A percentile compares a stretch with the other conserved stretches of the same genome.
These are phyloP conservation scores for Draba incana DNA, from an alignment of 345 rosid genomes.

Conservation along the genomic window DNA sequence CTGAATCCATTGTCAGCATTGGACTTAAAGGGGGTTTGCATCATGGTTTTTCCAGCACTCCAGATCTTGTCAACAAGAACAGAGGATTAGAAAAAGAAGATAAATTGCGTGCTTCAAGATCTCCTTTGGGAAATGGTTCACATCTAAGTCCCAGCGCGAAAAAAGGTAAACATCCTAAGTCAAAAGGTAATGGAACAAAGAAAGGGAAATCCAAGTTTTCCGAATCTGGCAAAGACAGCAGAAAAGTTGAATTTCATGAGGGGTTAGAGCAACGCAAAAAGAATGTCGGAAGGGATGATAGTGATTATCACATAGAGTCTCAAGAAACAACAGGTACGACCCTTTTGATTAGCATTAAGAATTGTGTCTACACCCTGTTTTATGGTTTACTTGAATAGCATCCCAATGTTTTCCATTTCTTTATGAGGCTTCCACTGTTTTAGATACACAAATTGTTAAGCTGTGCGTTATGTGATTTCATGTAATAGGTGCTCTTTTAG, in stretches of 20 bases:
- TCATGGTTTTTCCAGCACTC: slow-evolving; percentile 45
- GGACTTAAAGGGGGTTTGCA: slow-evolving; percentile 49
- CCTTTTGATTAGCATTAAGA: slow-evolving; percentile 26
- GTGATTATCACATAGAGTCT: slow-evolving; percentile 36
- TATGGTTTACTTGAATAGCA: slow-evolving; percentile 10
- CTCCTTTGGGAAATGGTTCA: slow-evolving; percentile 42
- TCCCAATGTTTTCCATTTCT: slow-evolving; percentile 6
- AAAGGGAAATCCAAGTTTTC: slow-evolving; percentile 56
- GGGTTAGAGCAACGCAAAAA: slow-evolving; percentile 46
- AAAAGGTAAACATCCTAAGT: slow-evolving; percentile 51
- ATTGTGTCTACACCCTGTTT: slow-evolving; percentile 4
- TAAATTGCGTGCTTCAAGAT: slow-evolving; percentile 35
- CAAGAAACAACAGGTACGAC: slow-evolving; percentile 53
- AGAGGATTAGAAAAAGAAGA: slow-evolving; percentile 60
- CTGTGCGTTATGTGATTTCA: slow-evolving; percentile 18
- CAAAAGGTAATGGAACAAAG: slow-evolving; percentile 53
- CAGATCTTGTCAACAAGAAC: slow-evolving; percentile 39
- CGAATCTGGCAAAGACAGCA: slow-evolving; percentile 48
- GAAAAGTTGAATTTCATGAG: slow-evolving; percentile 44
- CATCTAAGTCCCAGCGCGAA: slow-evolving; percentile 38
- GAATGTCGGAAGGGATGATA: slow-evolving; percentile 47
- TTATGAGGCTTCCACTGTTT: slow-evolving; percentile 25
- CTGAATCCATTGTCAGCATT: slow-evolving; percentile 55
- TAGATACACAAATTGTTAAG: slow-evolving; percentile 17
- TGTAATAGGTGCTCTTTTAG: slow-evolving; percentile 43